Conservation (phyloP, 1,139 yeast species). For the Magnusiomyces sp. region DNA sequence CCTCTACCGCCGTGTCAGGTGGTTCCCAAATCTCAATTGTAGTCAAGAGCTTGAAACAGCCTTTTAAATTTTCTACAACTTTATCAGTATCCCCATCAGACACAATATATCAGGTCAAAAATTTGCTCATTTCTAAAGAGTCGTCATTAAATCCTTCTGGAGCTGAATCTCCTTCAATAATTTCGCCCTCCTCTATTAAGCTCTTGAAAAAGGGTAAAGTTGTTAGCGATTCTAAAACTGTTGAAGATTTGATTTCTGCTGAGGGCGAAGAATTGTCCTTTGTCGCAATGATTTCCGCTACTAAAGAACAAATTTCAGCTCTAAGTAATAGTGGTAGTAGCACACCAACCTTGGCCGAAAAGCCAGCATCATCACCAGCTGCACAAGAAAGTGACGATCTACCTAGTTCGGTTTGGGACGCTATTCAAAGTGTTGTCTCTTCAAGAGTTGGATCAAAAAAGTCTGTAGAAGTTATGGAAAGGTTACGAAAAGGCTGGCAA, state of each 20-base stretch:
- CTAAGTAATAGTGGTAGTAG: neutral
- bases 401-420: no score
- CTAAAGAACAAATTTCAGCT: neutral
- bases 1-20: neutral
- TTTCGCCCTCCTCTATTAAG: neutral
- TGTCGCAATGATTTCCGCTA: neutral
- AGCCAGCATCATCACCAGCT: no score
- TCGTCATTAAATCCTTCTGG: neutral
- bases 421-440: no score
- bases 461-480: no score
- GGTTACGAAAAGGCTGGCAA: neutral
- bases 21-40: neutral
- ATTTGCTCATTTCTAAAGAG: neutral
- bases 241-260: neutral
- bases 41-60: neutral
- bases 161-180: neutral
- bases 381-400: no score
- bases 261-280: neutral
- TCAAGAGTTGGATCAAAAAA: no score
- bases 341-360: no score
- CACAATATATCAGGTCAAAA: neutral
- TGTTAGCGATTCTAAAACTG: neutral
- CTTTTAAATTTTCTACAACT: neutral
- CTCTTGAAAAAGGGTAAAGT: conserved; percentile 2
- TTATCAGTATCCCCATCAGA: neutral